These are phyloP conservation scores for Fusarium udum DNA, from an alignment of 2,329 filamentous ascomycete genomes.

Conservation along the genomic window DNA sequence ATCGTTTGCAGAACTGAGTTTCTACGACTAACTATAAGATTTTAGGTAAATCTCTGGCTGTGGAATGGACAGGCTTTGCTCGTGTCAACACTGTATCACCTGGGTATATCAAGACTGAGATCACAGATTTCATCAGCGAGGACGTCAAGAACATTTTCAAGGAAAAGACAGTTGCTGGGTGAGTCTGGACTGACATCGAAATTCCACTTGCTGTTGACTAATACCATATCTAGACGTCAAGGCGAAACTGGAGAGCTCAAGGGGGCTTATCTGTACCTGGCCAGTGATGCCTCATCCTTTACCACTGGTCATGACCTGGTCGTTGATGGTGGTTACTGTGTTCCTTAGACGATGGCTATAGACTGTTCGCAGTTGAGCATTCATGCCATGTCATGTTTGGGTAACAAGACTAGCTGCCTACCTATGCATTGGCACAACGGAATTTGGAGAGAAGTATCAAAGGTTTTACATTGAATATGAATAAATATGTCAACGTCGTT, in stretches of 20 bases:
- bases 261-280: conserved; percentile 83
- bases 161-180: conserved; percentile 82
- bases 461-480: neutral
- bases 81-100: conserved; percentile 78
- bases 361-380: neutral
- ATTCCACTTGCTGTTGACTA: conserved; percentile 6
- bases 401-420: neutral
- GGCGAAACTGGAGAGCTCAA: conserved; percentile 80
- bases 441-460: conserved; percentile 1
- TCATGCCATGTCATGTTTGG: neutral
- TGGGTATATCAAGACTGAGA: conserved; percentile 79
- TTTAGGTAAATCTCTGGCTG: conserved; percentile 73
- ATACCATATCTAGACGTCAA: conserved; percentile 63
- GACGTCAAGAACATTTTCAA: conserved; percentile 79
- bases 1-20: neutral
- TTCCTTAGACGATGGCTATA: conserved; percentile 49
- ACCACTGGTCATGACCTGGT: conserved; percentile 79
- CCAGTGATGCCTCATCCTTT: conserved; percentile 83
- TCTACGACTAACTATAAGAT: neutral
- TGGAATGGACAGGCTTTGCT: conserved; percentile 82
- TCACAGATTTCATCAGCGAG: conserved; percentile 69
- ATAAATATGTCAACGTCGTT: conserved; percentile 1
- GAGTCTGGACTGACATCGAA: conserved; percentile 40
- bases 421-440: neutral
- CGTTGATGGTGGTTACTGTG: conserved; percentile 78